Evolutionary conservation across 495 filamentous ascomycete species (phyloP).

Genomic region (Hamigera avellanea): DNA sequence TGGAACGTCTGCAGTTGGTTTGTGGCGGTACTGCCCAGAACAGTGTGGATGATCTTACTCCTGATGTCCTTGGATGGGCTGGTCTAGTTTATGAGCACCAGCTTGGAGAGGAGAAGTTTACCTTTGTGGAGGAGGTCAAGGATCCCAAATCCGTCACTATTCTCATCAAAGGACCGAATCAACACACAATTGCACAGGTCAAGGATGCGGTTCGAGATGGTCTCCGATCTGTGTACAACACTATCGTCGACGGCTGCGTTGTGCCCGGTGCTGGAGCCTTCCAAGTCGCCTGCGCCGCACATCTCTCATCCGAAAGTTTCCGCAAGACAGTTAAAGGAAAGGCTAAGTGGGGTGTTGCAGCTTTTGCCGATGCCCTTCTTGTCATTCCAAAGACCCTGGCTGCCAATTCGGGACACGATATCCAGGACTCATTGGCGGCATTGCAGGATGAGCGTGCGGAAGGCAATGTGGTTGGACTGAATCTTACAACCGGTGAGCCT

Average conservation of each 20-base stretch:
- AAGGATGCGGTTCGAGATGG: conserved; percentile 97
- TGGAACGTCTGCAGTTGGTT: conserved; percentile 93
- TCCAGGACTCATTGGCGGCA: conserved; percentile 79
- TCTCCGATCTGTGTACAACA: conserved; percentile 91
- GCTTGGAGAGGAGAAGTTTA: conserved; percentile 97
- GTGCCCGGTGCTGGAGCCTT: conserved; percentile 93
- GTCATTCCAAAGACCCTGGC: conserved; percentile 96
- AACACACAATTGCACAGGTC: conserved; percentile 91
- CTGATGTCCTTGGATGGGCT: conserved; percentile 90
- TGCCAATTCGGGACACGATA: conserved; percentile 90
- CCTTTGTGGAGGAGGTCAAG: conserved; percentile 97
- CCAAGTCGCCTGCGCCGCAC: conserved; percentile 87
- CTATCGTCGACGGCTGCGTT: conserved; percentile 92
- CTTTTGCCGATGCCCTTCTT: conserved; percentile 87
- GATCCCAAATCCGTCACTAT: conserved; percentile 98
- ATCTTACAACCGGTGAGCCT: conserved; percentile 73
- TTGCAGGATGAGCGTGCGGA: conserved; percentile 78
- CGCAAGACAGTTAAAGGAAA: conserved; percentile 88
- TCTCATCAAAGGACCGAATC: conserved; percentile 94
- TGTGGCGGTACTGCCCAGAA: conserved; percentile 88
- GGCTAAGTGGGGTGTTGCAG: conserved; percentile 86
- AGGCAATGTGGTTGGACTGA: conserved; percentile 76
- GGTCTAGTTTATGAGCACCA: conserved; percentile 95
- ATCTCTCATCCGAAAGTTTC: conserved; percentile 74
- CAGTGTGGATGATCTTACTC: conserved; percentile 84